Evolutionary conservation across 441 rosid genomes (phyloP).

Genomic region (Erodium texanum): DNA sequence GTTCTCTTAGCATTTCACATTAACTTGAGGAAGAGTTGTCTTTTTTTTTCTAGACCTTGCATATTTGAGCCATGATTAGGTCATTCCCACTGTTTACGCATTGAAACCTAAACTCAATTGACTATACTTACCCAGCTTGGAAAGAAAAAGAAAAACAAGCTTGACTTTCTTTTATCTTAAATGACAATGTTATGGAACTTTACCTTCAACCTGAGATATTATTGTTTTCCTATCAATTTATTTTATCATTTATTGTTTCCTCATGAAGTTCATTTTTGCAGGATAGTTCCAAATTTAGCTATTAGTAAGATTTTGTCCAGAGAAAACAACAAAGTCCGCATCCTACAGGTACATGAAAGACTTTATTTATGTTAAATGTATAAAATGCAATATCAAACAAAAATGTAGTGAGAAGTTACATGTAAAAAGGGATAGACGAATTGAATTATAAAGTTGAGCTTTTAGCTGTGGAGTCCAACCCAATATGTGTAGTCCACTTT

Average conservation of each 20-base stretch:
- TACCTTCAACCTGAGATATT: neutral
- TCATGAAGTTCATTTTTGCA: conserved; percentile 25
- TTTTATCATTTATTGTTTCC: conserved; percentile 1
- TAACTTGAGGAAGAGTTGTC: neutral
- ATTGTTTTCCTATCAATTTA: neutral
- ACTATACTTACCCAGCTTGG: too few species aligned
- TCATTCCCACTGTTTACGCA: too few species aligned
- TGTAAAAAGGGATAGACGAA: too few species aligned
- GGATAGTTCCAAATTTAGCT: conserved; percentile 93
- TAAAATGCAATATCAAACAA: too few species aligned
- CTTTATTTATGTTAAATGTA: neutral
- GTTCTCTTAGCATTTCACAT: neutral
- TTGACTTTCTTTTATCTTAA: neutral
- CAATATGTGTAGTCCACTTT: too few species aligned
- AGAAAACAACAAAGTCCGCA: conserved; percentile 85
- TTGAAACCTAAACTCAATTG: too few species aligned
- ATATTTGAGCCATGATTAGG: neutral
- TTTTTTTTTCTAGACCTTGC: neutral
- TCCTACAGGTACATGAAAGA: conserved; percentile 62
- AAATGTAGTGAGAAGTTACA: too few species aligned
- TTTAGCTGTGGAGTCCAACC: too few species aligned
- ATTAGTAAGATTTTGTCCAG: conserved; percentile 83
- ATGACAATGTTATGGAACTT: neutral
- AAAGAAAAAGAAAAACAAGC: too few species aligned
- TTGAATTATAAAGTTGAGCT: too few species aligned